Base-by-base conservation (phyloP, 1,284 basidiomycete species). In the Neonothopanus nambi region DNA sequence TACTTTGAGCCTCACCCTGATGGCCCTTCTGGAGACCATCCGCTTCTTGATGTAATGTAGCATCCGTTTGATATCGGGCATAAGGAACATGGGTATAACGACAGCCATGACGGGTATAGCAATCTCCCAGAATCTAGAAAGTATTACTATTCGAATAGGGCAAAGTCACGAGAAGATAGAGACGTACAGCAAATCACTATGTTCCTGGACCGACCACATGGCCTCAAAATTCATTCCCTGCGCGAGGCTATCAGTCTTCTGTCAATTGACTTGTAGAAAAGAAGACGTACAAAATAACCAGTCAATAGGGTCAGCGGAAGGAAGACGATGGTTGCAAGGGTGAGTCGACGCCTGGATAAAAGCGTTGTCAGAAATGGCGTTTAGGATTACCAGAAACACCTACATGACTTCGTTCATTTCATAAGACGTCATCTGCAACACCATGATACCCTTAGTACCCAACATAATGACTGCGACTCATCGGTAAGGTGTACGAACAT, bases 341-440 rank as follows among this genome's bases (percentile, higher is more conserved):
- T 77, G 13, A 77, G 67, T 44, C 72, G 70, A 20, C 71, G 72
- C 75, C 75, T 77, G 56, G n/a, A 56, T 50, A n/a, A 51, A 24
- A 8, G 18, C 12, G 41, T 40, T 24, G 36, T 39, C 41, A 43
- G 39, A 52, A 18, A 57, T 17, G 13, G 52, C 21, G 21, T 41
- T 44, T 13, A 21, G 40, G 42, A 37, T 8, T 36, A 45, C 41
- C 33, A 38, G n/a, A 37, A 40, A 48, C 39, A 67, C 79, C 48
- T 65, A 82, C 84, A 88, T 87, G 37, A 82, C 79, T 63, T 82
- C 73, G 66, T 87, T 88, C 81, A 83, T 87, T 63, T 87, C 79
- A 65, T 86, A 84, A 12, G 84, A 84, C 18, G 83, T 78, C 70
- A 82, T 78, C 83, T 85, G 54, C 3, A 57, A 37, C 6, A 21